Conservation (phyloP, 108 stramenopile species). For the Fragilaria crotonensis region DNA sequence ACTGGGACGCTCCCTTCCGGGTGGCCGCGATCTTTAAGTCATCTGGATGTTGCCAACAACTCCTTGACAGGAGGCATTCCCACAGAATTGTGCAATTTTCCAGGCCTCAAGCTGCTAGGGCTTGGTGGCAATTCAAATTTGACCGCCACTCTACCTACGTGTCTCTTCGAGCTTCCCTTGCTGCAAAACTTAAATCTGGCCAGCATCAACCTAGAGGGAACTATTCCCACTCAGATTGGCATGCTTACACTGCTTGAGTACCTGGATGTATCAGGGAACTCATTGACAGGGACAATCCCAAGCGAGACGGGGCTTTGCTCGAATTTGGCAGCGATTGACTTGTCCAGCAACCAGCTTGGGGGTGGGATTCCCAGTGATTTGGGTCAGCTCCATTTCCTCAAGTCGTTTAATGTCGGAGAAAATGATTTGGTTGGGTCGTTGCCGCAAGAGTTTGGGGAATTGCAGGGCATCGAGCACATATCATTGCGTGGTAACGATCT, state of each 20-base stretch:
- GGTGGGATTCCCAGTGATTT: slow-evolving; percentile 40
- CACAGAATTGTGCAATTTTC: slow-evolving; percentile 7
- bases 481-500: slow-evolving; percentile 21
- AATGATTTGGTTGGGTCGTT: slow-evolving; percentile 13
- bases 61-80: slow-evolving; percentile 9
- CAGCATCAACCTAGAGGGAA: slow-evolving; percentile 9
- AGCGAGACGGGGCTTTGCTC: background rate
- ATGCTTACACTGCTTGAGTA: background rate
- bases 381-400: slow-evolving; percentile 5
- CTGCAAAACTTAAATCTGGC: background rate
- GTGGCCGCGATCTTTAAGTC: background rate
- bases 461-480: slow-evolving; percentile 16
- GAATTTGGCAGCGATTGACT: background rate
- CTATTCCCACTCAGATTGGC: slow-evolving; percentile 19
- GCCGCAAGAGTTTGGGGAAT: slow-evolving; percentile 15
- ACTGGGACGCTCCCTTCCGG: background rate
- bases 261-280: slow-evolving; percentile 9
- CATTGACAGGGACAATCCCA: background rate
- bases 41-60: slow-evolving; percentile 1
- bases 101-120: background rate
- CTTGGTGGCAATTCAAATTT: background rate
- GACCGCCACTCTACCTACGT: background rate
- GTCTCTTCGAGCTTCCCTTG: background rate
- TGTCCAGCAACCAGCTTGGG: slow-evolving; percentile 21
- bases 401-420: background rate